Conservation (phyloP, 441 rosid species). For the Corymbia citriodora region DNA sequence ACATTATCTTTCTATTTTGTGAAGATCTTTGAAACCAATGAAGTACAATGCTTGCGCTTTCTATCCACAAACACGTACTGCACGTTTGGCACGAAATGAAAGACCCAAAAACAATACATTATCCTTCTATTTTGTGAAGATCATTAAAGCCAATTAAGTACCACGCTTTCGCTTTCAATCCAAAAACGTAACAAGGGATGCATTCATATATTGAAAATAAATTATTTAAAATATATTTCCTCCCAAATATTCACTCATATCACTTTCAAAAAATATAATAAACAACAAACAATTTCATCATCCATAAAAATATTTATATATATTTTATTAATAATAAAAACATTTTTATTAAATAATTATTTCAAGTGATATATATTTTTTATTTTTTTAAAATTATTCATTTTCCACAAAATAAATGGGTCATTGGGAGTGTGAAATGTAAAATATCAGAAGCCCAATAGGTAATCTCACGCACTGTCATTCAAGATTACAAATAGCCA, state of each 20-base stretch:
- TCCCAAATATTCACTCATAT: rapidly evolving
- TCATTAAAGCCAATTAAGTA: not conserved
- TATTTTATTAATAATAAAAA: not conserved
- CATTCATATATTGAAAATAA: not conserved
- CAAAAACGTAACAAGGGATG: too few species aligned
- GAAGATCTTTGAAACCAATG: not conserved
- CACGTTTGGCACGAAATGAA: rapidly evolving
- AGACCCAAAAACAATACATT: not conserved
- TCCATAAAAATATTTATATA: not conserved
- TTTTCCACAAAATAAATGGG: not conserved
- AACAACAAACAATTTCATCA: not conserved
- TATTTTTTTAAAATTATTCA: not conserved
- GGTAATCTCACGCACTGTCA: not conserved
- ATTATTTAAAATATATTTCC: rapidly evolving
- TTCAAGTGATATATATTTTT: not conserved
- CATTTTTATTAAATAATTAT: not conserved
- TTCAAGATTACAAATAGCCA: not conserved
- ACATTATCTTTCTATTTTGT: rapidly evolving
- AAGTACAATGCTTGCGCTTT: not conserved
- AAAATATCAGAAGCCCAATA: not conserved
- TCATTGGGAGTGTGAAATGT: not conserved
- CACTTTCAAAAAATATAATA: not conserved
- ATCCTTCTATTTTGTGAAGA: not conserved
- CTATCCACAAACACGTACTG: not conserved
- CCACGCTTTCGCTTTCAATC: not conserved